These are phyloP conservation scores for Aspergillaceae sp. DNA, from an alignment of 2,329 filamentous ascomycete species.

Conservation along the genomic window DNA sequence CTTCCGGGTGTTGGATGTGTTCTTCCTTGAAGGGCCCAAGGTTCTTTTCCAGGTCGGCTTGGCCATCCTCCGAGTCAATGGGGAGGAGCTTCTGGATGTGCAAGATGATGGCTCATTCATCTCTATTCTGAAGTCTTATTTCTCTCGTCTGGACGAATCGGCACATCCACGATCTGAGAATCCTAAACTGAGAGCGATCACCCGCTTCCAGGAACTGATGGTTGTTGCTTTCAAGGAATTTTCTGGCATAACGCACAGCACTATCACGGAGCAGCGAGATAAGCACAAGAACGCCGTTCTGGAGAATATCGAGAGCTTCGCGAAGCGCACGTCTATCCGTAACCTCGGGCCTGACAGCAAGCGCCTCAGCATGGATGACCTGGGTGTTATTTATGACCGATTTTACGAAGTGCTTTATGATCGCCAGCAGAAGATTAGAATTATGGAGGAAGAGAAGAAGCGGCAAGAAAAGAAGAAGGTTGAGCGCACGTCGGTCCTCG, in stretches of 20 bases:
- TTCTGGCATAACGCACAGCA: conserved; percentile 85
- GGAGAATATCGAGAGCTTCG: conserved; percentile 93
- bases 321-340: conserved; percentile 89
- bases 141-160: conserved; percentile 84
- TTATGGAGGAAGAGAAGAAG: conserved; percentile 65
- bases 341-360: conserved; percentile 97
- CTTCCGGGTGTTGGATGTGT: conserved; percentile 91
- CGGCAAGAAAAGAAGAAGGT: conserved; percentile 54
- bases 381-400: conserved; percentile 83
- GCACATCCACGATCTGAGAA: conserved; percentile 95
- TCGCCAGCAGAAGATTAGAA: conserved; percentile 70
- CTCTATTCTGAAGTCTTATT: conserved; percentile 90
- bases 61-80: conserved; percentile 94
- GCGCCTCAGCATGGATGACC: conserved; percentile 71
- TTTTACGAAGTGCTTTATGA: conserved; percentile 92
- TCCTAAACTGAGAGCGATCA: conserved; percentile 85
- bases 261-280: conserved; percentile 75
- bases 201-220: conserved; percentile 95
- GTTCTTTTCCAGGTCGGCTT: conserved; percentile 94
- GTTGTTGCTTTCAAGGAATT: conserved; percentile 99
- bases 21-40: conserved; percentile 96
- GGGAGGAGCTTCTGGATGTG: conserved; percentile 88
- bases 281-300: conserved; percentile 93
- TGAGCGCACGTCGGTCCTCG: conserved; percentile 32
- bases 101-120: conserved; percentile 95